Percentiles rank a stretch among this genome's conserved stretches.
Conservation (phyloP, 495 filamentous ascomycete species). For the Aspergillus campestris region DNA sequence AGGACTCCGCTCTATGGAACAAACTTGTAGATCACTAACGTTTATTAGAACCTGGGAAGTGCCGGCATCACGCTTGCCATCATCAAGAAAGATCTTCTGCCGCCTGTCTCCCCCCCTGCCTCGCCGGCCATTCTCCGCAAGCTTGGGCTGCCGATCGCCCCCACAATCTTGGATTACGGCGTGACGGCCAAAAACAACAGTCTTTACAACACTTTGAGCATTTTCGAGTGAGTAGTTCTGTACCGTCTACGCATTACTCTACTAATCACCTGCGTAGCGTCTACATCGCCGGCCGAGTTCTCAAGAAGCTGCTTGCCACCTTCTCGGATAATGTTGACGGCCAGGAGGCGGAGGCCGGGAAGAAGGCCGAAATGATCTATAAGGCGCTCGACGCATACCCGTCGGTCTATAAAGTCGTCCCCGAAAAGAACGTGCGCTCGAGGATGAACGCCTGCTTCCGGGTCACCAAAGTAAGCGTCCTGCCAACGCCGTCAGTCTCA, state of each 20-base stretch:
- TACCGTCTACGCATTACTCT: not conserved
- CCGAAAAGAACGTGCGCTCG: constrained; percentile 61
- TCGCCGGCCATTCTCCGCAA: constrained; percentile 57
- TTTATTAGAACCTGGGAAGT: constrained; percentile 58
- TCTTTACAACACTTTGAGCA: constrained; percentile 90
- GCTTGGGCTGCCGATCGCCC: constrained; percentile 62
- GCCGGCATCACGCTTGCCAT: constrained; percentile 81
- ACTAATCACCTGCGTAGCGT: constrained; percentile 37
- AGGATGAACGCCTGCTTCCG: constrained; percentile 93
- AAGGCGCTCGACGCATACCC: constrained; percentile 62
- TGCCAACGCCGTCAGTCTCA: not conserved
- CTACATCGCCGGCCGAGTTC: constrained; percentile 79
- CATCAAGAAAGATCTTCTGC: constrained; percentile 66
- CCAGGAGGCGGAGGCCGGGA: constrained; percentile 43
- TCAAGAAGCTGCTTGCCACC: constrained; percentile 50
- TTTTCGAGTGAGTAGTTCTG: constrained; percentile 57
- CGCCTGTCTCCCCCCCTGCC: constrained; percentile 49
- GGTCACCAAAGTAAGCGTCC: constrained; percentile 39
- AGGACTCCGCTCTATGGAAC: no score
- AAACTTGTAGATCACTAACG: no score
- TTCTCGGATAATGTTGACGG: constrained; percentile 34
- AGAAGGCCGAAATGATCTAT: constrained; percentile 68
- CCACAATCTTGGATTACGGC: constrained; percentile 71
- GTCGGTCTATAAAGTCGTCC: constrained; percentile 62
- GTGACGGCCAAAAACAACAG: constrained; percentile 79